These are phyloP conservation scores for Macrocystidia cucumis DNA, from an alignment of 1,284 basidiomycete species.

Conservation along the genomic window DNA sequence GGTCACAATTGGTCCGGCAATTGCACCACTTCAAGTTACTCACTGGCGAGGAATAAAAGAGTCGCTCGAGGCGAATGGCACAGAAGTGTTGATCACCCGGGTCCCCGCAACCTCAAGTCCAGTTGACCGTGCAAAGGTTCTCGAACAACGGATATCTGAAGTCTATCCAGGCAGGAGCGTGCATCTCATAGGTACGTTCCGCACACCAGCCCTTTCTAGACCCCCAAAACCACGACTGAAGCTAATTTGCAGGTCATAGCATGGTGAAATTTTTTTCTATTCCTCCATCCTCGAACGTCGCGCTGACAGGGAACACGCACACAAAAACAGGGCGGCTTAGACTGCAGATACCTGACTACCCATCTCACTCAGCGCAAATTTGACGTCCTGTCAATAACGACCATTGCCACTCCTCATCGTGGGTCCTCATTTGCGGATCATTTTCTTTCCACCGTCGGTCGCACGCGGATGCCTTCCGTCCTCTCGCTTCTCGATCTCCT, in stretches of 20 bases:
- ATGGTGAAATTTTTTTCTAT: constrained; percentile 57
- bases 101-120: constrained; percentile 89
- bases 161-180: constrained; percentile 76
- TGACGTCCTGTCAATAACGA: constrained; percentile 76
- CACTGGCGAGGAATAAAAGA: constrained; percentile 96
- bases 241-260: constrained; percentile 54
- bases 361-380: constrained; percentile 63
- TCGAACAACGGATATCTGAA: constrained; percentile 75
- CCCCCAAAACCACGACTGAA: constrained; percentile 3
- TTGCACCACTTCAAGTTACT: constrained; percentile 77
- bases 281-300: constrained; percentile 1
- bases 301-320: constrained; percentile 7
- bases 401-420: constrained; percentile 89
- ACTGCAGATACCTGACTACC: constrained; percentile 82
- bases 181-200: constrained; percentile 70
- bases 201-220: neutral
- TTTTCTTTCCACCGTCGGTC: constrained; percentile 77
- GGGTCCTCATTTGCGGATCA: constrained; percentile 93
- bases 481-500: constrained; percentile 69
- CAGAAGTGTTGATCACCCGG: constrained; percentile 87
- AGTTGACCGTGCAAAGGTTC: constrained; percentile 78
- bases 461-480: constrained; percentile 54
- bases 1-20: constrained; percentile 61
- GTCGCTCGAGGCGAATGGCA: constrained; percentile 80
- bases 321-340: constrained; percentile 72